Percentiles rank a stretch among this genome's conserved stretches.
Conservation (phyloP, 768 basidiomycete species). For the Sistotremastrum niveocremeum region DNA sequence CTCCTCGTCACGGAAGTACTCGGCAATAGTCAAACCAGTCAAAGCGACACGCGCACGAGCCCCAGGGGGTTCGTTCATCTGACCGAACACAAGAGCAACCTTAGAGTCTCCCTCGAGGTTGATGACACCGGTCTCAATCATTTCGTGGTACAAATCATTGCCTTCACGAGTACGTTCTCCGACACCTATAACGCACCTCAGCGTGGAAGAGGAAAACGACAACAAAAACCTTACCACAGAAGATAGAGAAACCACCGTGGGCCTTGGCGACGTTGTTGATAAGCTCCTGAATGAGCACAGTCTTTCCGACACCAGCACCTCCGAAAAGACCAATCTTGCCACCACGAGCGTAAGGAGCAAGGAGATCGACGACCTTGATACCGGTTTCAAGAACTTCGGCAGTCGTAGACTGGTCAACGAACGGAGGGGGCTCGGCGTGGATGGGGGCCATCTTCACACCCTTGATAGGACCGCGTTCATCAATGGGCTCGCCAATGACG, state of each 20-base stretch:
- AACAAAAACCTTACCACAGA: conserved; percentile 55
- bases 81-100: conserved; percentile 99
- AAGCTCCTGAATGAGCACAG: conserved; percentile 97
- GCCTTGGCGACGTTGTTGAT: conserved; percentile 99
- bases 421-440: conserved; percentile 93
- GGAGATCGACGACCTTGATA: conserved; percentile 99
- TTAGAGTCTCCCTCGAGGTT: conserved; percentile 99
- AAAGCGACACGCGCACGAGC: conserved; percentile 99
- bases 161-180: conserved; percentile 99
- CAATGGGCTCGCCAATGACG: conserved; percentile 99
- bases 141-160: conserved; percentile 97
- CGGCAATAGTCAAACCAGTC: conserved; percentile 97
- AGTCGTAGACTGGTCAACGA: conserved; percentile 97
- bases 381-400: conserved; percentile 99
- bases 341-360: conserved; percentile 99
- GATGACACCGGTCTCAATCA: conserved; percentile 99
- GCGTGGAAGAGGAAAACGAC: background rate
- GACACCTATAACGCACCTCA: conserved; percentile 51
- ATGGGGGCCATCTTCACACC: conserved; percentile 87
- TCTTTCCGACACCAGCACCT: conserved; percentile 99
- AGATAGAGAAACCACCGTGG: conserved; percentile 99
- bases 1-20: conserved; percentile 99
- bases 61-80: conserved; percentile 99
- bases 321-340: conserved; percentile 99
- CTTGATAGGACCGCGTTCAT: conserved; percentile 98